Conservation (phyloP, 768 basidiomycete species). For the Suillus luteus region DNA sequence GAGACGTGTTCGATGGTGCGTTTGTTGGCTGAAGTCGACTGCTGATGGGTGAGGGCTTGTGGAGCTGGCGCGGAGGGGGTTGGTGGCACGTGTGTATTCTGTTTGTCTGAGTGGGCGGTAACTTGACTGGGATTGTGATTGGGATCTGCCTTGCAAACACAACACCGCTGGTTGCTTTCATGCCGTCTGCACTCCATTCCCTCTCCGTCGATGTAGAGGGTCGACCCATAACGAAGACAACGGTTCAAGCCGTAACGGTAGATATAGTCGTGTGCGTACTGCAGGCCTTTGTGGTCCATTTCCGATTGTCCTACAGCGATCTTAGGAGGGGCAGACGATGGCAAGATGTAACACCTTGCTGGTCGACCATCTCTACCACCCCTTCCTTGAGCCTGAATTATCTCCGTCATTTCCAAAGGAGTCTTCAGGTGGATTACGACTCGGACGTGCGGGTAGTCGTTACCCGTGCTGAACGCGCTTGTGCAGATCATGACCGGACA, state of each 20-base stretch:
- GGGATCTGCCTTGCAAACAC: not conserved
- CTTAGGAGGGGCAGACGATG: not conserved
- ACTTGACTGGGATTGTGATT: not conserved
- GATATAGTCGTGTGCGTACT: not conserved
- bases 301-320: not conserved
- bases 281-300: not conserved
- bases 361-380: constrained; percentile 20
- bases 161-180: not conserved
- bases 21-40: not conserved
- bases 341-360: not conserved
- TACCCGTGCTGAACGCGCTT: constrained; percentile 29
- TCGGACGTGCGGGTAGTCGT: constrained; percentile 25
- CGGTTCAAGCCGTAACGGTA: not conserved
- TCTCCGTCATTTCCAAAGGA: constrained; percentile 25
- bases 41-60: not conserved
- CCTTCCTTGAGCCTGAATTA: constrained; percentile 23
- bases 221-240: constrained; percentile 14
- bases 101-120: not conserved
- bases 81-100: not conserved
- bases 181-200: not conserved
- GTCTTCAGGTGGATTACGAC: constrained; percentile 24
- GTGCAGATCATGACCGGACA: constrained; percentile 22
- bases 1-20: not conserved
- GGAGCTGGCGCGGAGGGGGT: not conserved
- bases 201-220: constrained; percentile 4